Percentiles rank a stretch among this genome's conserved stretches.
Evolutionary conservation across 2,329 filamentous ascomycete genomes (phyloP).

Genomic region (Fusarium clavum): DNA sequence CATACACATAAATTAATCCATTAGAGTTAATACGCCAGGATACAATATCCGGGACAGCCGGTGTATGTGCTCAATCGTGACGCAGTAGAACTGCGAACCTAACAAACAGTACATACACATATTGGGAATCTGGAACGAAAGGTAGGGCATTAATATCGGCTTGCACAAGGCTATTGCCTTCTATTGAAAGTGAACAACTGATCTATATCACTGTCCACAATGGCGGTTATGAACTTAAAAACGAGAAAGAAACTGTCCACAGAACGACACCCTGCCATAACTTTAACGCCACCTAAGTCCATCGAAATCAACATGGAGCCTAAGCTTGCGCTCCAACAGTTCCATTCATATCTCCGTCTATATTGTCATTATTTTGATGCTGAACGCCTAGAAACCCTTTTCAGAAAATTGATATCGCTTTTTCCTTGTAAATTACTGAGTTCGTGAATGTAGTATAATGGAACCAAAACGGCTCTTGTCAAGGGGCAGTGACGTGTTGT

Average conservation of each 20-base stretch:
- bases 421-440: conserved; percentile 10
- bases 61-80: neutral
- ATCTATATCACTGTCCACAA: conserved; percentile 9
- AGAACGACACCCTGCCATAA: neutral
- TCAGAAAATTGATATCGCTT: conserved; percentile 21
- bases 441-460: conserved; percentile 14
- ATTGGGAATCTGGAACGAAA: neutral
- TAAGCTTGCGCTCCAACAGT: conserved; percentile 26
- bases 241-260: neutral
- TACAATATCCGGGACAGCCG: neutral
- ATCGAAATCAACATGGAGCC: neutral
- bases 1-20: conserved; percentile 17
- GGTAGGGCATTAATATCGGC: neutral
- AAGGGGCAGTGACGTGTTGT: neutral
- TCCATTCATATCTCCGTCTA: conserved; percentile 19
- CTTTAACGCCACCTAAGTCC: conserved; percentile 7
- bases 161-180: conserved; percentile 23
- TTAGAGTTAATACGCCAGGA: conserved; percentile 28
- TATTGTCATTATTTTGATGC: conserved; percentile 6
- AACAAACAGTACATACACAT: neutral
- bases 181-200: conserved; percentile 8
- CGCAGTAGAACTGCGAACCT: neutral
- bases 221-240: neutral
- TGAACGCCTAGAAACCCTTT: conserved; percentile 22
- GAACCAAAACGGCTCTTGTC: neutral